These are phyloP conservation scores for Fomitopsis pulvina DNA, from an alignment of 768 basidiomycete species.

Conservation along the genomic window DNA sequence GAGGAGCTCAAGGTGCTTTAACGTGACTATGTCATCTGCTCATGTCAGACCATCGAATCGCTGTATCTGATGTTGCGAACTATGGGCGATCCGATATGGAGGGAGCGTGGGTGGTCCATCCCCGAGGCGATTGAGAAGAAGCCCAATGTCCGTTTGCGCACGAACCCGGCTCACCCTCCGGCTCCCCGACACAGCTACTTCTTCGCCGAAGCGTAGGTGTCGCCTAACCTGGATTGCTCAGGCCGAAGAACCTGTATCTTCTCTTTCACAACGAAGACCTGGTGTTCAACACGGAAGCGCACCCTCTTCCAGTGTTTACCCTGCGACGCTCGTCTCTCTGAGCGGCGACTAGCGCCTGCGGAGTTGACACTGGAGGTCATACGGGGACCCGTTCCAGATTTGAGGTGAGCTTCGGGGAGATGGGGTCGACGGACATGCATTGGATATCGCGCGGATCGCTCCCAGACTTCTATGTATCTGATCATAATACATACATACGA, in stretches of 20 bases:
- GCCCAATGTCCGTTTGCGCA: constrained; percentile 56
- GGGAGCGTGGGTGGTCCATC: constrained; percentile 63
- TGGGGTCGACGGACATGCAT: too few relatives aligned
- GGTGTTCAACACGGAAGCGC: constrained; percentile 54
- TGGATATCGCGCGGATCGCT: too few relatives aligned
- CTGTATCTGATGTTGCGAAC: constrained; percentile 65
- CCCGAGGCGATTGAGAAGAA: constrained; percentile 60
- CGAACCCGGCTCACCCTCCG: constrained; percentile 13
- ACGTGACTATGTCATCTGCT: constrained; percentile 44
- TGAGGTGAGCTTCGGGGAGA: too few relatives aligned
- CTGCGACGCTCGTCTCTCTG: too few relatives aligned
- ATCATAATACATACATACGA: too few relatives aligned
- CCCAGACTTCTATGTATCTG: too few relatives aligned
- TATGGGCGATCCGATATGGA: constrained; percentile 63
- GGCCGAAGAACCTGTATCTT: constrained; percentile 67
- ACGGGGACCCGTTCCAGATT: too few relatives aligned
- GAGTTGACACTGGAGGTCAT: too few relatives aligned
- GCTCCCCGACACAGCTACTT: constrained; percentile 34
- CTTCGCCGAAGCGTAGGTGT: constrained; percentile 43
- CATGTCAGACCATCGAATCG: constrained; percentile 72
- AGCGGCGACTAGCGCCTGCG: too few relatives aligned
- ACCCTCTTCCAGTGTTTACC: constrained; percentile 66
- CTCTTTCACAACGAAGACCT: constrained; percentile 61
- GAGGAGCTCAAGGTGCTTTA: neutral
- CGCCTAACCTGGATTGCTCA: constrained; percentile 16